A percentile compares a stretch with the other conserved stretches of the same genome.
Evolutionary conservation across 163 green algal species (phyloP).

Genomic region (Chlamydomonas reinhardtii): DNA sequence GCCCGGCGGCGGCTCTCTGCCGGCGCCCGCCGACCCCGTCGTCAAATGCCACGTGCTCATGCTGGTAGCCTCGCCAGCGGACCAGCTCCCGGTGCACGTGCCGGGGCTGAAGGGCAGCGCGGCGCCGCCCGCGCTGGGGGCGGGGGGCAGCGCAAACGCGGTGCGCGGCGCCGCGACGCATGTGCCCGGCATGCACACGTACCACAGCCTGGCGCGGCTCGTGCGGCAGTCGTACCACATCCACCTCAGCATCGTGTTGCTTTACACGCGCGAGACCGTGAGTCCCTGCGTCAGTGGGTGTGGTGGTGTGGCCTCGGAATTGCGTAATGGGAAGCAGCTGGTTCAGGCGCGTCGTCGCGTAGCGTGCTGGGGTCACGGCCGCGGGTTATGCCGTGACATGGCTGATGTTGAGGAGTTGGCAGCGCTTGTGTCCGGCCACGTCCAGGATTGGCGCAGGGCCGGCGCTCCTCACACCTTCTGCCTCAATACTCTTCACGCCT

Average conservation of each 20-base stretch:
- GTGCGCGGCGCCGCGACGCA: neutral
- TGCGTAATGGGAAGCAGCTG: too few relatives aligned
- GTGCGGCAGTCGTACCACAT: conserved; percentile 39
- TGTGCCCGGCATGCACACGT: conserved; percentile 21
- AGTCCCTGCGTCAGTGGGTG: too few relatives aligned
- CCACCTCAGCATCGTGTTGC: conserved; percentile 22
- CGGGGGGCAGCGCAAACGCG: neutral
- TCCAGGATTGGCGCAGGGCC: neutral
- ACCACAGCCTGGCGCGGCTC: conserved; percentile 6
- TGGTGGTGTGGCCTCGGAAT: too few relatives aligned
- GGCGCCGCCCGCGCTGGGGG: neutral
- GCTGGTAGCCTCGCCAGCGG: conserved; percentile 10
- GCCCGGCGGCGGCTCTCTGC: conserved; percentile 17
- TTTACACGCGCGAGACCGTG: conserved; percentile 12
- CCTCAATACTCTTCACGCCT: neutral
- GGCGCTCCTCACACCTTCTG: neutral
- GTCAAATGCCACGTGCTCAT: conserved; percentile 30
- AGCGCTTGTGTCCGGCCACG: too few relatives aligned
- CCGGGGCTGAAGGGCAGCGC: conserved; percentile 19
- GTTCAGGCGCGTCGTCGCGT: too few relatives aligned
- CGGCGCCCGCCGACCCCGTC: conserved; percentile 26
- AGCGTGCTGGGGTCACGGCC: too few relatives aligned
- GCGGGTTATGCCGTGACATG: too few relatives aligned
- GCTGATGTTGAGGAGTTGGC: too few relatives aligned
- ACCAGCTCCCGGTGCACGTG: conserved; percentile 28